Evolutionary conservation across 108 stramenopile genomes (phyloP), one percentile per base, ranked within the genome.

Genomic region (Cylindrotheca closterium): DNA sequence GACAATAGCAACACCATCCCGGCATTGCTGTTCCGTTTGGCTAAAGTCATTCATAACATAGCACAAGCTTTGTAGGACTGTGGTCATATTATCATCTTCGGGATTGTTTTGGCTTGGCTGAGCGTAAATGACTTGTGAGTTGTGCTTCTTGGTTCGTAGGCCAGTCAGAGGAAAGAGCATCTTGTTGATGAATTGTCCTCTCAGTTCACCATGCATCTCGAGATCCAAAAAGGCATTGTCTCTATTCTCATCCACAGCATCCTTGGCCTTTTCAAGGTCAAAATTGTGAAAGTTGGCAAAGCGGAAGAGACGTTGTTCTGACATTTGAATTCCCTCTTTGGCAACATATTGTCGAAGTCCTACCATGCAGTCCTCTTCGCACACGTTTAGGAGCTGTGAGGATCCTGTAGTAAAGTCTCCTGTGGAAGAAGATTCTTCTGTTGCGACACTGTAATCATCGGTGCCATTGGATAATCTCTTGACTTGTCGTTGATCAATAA

Each of bases 151-250:
- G 23, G 75, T 75, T 28, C 64, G 56, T 4, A 79, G 51, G 15
- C 77, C 77, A 29, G 82, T 78, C 2, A 83, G 54, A 19, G 75
- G 74, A 70, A 76, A 80, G 12, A 80, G 55, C 2, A 74, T 75
- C 60, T 80, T 51, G 7, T 42, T 42, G 7, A 7, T 15, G 15
- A 42, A 42, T 15, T 42, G 37, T 42, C 37, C 37, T 42, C 15
- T 42, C 37, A 42, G 15, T 7, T 7, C 7, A 7, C 37, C 15
- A 10, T 42, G 7, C 37, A 42, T 42, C 37, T 42, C 15, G 37
- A 42, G 37, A 15, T 42, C 15, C 15, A 42, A 15, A 42, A 10
- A 42, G 37, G 10, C 10, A 15, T 42, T 42, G 15, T 42, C 37
- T 42, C 37, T 7, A 42, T 42, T 42, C 37, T 42, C 15, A 7